Evolutionary conservation across 2,329 filamentous ascomycete genomes (phyloP).

Genomic region (Colletotrichum theobromicola): DNA sequence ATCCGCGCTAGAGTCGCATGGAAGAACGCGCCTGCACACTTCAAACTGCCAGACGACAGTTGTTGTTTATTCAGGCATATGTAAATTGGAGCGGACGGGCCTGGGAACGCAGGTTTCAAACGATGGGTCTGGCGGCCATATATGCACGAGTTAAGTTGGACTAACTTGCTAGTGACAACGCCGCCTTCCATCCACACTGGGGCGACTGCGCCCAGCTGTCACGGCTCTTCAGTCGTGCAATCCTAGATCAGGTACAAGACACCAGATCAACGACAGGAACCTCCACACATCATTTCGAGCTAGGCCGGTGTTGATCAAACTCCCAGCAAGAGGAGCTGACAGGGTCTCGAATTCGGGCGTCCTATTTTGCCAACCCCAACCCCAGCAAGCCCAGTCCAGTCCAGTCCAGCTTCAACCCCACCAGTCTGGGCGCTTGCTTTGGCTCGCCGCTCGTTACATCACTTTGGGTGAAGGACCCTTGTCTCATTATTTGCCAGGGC

Average conservation of each 20-base stretch:
- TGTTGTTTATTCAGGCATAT: neutral
- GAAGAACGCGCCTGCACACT: neutral
- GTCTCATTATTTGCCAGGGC: constrained; percentile 14
- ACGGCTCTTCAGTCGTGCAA: constrained; percentile 2
- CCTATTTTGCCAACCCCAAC: constrained; percentile 14
- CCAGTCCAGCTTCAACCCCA: constrained; percentile 5
- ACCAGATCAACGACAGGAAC: constrained; percentile 12
- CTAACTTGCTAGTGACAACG: constrained; percentile 2
- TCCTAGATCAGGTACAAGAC: neutral
- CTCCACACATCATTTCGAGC: constrained; percentile 13
- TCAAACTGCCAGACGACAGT: neutral
- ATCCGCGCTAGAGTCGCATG: neutral
- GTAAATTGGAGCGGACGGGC: neutral
- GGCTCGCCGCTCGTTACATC: constrained; percentile 16
- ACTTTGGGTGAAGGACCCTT: constrained; percentile 13
- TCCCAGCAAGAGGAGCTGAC: neutral
- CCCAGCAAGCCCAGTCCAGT: constrained; percentile 1
- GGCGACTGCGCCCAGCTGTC: neutral
- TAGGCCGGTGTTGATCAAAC: constrained; percentile 17
- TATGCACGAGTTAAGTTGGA: neutral
- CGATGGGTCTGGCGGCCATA: neutral
- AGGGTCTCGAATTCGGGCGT: constrained; percentile 1
- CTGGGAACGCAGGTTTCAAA: constrained; percentile 12
- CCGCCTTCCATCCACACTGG: neutral
- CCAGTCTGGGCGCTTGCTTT: constrained; percentile 14